These are phyloP conservation scores for Chaetomiaceae sp. DNA, from an alignment of 2,329 filamentous ascomycete genomes.

Conservation along the genomic window DNA sequence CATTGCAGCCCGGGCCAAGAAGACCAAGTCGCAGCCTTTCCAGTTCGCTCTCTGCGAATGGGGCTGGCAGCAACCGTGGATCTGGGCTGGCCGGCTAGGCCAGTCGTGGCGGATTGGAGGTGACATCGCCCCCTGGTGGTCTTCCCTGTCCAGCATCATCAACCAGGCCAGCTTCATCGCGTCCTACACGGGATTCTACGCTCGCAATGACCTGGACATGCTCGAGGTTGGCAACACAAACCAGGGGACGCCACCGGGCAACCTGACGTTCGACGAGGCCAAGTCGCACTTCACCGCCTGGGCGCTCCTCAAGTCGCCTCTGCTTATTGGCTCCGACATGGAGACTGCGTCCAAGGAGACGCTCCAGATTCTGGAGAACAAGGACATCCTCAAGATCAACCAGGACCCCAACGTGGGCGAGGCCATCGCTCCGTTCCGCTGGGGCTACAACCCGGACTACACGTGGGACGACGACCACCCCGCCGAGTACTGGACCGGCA, in stretches of 20 bases:
- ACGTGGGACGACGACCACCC: slow-evolving; percentile 2
- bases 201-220: slow-evolving; percentile 15
- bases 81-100: slow-evolving; percentile 10
- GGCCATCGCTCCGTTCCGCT: slow-evolving; percentile 6
- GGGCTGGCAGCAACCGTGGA: slow-evolving; percentile 14
- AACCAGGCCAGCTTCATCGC: slow-evolving; percentile 16
- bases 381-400: slow-evolving; percentile 13
- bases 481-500: slow-evolving; percentile 9
- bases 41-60: slow-evolving; percentile 15
- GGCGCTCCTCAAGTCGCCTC: slow-evolving; percentile 12
- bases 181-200: slow-evolving; percentile 2
- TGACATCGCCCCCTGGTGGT: slow-evolving; percentile 17
- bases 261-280: slow-evolving; percentile 14
- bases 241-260: slow-evolving; percentile 10
- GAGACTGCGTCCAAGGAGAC: slow-evolving; percentile 5
- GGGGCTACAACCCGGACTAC: slow-evolving; percentile 1
- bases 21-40: slow-evolving; percentile 2
- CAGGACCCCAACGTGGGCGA: slow-evolving; percentile 14
- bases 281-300: slow-evolving; percentile 15
- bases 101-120: slow-evolving; percentile 14
- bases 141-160: slow-evolving; percentile 10
- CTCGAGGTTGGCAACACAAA: slow-evolving; percentile 16
- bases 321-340: slow-evolving; percentile 11
- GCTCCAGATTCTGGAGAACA: slow-evolving; percentile 9
- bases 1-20: background rate